Percentiles rank a stretch among this genome's conserved stretches.
Evolutionary conservation across 2,329 filamentous ascomycete genomes (phyloP).

Genomic region (Myriosclerotinia curreyana): DNA sequence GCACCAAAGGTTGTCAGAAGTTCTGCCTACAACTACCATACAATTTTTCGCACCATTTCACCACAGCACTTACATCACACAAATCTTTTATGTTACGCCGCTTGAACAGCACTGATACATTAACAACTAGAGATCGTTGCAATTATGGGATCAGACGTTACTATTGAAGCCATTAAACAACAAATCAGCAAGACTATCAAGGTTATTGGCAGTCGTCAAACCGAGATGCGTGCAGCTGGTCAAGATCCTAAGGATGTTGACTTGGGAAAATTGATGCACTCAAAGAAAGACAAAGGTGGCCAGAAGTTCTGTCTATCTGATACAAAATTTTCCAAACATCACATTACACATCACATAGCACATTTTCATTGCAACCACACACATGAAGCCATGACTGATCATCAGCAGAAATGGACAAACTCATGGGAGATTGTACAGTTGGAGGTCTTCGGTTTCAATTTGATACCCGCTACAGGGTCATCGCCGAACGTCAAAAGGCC

Average conservation of each 20-base stretch:
- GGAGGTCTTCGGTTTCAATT: conserved; percentile 31
- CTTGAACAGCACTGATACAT: not conserved
- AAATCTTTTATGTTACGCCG: not conserved
- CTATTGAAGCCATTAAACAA: conserved; percentile 28
- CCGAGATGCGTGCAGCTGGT: conserved; percentile 45
- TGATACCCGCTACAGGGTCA: conserved; percentile 45
- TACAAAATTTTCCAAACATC: not conserved
- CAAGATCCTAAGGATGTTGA: conserved; percentile 42
- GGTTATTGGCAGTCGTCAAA: conserved; percentile 50
- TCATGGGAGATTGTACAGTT: conserved; percentile 27
- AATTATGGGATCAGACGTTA: conserved; percentile 33
- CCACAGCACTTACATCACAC: not conserved
- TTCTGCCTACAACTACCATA: not conserved
- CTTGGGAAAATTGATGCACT: conserved; percentile 23
- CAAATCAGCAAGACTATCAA: conserved; percentile 43
- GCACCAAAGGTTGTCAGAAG: conserved; percentile 13
- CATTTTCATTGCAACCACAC: rapidly evolving
- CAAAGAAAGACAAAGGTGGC: conserved; percentile 21
- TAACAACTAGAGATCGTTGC: conserved; percentile 23
- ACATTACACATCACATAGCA: not conserved
- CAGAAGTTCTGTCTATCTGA: not conserved
- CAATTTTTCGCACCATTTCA: not conserved
- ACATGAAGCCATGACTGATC: conserved; percentile 4
- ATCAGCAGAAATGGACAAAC: conserved; percentile 16
- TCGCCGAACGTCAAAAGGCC: conserved; percentile 49